Base-by-base conservation (phyloP, 2,329 filamentous ascomycete genomes). In the Neopestalotiopsis sp. region DNA sequence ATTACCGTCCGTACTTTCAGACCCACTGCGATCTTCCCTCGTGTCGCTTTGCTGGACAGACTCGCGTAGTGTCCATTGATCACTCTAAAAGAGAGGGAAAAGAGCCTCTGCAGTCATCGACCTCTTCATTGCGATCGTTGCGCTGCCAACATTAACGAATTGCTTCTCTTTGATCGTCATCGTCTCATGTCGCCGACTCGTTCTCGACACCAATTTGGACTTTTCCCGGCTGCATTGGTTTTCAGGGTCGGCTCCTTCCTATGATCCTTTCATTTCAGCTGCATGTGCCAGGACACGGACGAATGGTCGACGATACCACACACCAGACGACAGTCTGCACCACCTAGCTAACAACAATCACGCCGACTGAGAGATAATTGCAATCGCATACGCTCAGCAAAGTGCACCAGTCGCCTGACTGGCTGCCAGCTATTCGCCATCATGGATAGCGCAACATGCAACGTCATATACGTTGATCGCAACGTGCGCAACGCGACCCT, bases 401-500 rank as follows among this genome's bases (percentile, higher is more conserved):
- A 85, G 85, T 83, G 86, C 83, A 86, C 85, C 87, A 83, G 87
- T 88, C 87, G 83, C 78, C 80, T 85, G 87, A 87, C 87, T 88
- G 86, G 87, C 84, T 86, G 86, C 85, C 84, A 82, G 79, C 81
- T 77, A 30, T 80, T 82, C 81, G 80, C 81, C 82, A 84, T 80
- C 77, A 90, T 90, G 88, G 87, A 89, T 78, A 83, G 82, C 76
- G 83, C 85, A 75, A 81, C 82, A 69, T 89, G 87, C 77, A 86
- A 89, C 77, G 84, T 90, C 73, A 86, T 90, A 71, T 90, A 89
- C 73, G 87, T 90, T 74, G 86, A 89, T 80, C 86, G 86, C 75
- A 81, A 82, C 70, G 83, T 87, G 71, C 80, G 79, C 73, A 78
- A 83, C 70, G 83, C 88, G 74, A 81, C 84, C 68, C 76, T 83